A percentile compares a stretch with the other conserved stretches of the same genome.
phyloP scores from a whole-genome alignment of 2,329 filamentous ascomycete genomes.

The Tolypocladium ovalisporum region DNA sequence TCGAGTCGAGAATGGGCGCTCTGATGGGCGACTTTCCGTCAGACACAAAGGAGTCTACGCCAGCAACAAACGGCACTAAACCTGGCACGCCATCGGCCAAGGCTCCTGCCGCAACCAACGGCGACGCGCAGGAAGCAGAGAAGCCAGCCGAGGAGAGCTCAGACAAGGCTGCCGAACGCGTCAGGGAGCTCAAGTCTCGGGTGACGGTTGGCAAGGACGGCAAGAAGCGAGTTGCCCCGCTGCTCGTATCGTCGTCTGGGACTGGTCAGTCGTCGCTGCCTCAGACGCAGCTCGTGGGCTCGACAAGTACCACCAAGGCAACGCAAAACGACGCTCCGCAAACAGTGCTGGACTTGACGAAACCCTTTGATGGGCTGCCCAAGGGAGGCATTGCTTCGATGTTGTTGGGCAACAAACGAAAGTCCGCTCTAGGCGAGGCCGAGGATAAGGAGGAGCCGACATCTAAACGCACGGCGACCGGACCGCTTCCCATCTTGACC shows the following conservation, averaged over 20 bases:
- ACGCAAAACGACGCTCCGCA: conserved; percentile 64
- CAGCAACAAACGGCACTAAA: conserved; percentile 42
- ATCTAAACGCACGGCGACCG: conserved; percentile 46
- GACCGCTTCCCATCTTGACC: conserved; percentile 62
- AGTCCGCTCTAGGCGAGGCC: conserved; percentile 59
- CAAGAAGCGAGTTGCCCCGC: conserved; percentile 86
- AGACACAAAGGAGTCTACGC: conserved; percentile 39
- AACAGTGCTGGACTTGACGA: conserved; percentile 78
- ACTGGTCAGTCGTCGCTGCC: conserved; percentile 81
- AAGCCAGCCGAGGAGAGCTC: conserved; percentile 33
- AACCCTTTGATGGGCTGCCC: conserved; percentile 86
- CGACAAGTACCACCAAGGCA: conserved; percentile 49
- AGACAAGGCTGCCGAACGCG: conserved; percentile 42
- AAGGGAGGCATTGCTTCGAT: conserved; percentile 79
- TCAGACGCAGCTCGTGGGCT: conserved; percentile 76
- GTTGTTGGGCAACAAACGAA: conserved; percentile 87
- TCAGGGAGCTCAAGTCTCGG: conserved; percentile 66
- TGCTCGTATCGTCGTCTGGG: conserved; percentile 83
- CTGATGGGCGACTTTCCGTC: conserved; percentile 76
- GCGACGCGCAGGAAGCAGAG: conserved; percentile 21
- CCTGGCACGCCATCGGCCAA: conserved; percentile 21
- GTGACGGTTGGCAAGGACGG: conserved; percentile 95
- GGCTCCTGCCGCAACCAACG: conserved; percentile 24
- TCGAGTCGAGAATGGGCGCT: conserved; percentile 95
- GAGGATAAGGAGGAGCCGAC: conserved; percentile 60